Base-by-base conservation (phyloP, 805 yeast species). In the Candida insectalens region DNA sequence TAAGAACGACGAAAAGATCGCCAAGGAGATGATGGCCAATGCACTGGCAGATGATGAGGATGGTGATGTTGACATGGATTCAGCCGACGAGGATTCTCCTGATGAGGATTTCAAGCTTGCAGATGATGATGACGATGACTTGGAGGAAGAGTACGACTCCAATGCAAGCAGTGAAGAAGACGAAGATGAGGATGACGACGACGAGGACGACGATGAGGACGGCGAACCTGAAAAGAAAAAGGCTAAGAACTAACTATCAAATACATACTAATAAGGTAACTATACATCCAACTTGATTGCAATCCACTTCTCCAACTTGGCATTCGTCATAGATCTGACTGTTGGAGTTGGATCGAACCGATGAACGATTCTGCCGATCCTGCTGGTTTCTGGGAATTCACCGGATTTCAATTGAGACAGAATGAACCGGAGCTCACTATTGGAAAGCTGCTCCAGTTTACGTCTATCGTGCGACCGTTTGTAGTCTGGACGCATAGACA, bases 81-180 rank as follows among this genome's bases (percentile, higher is more conserved):
- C 92, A 42, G 95, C 89, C 3, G 95, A 77, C 36, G 95, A 76
- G 33, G 95, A 83, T 48, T 74, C 82, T 38, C 75, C 66, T 7
- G 97, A 87, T 60, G 96, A 80, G 53, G 97, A 89, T 57, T 89
- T 88, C 64, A 67, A 77, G 16, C 84, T 71, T 27, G 71, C 76
- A 6, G 53, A 32, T 16, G 49, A 36, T 26, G 45, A 30, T 7
- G 54, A 44, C 19, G 47, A 53, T 25, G 94, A 83, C 45, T 76
- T 77, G 27, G 94, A 88, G 6, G 94, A 83, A 57, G 96, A 84
- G 54, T 83, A 67, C 48, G 89, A 82, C 49, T 78, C 85, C 9
- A 83, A 82, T 46, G 80, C 58, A 15, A 28, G 21, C 25, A 49
- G 50, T 35, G 62, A 50, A 49, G 83, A 68, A 47, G 92, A 83